Percentiles rank a stretch among this genome's conserved stretches.
These are phyloP conservation scores for Dipteronia sinensis DNA, from an alignment of 345 rosid species.

Conservation along the genomic window DNA sequence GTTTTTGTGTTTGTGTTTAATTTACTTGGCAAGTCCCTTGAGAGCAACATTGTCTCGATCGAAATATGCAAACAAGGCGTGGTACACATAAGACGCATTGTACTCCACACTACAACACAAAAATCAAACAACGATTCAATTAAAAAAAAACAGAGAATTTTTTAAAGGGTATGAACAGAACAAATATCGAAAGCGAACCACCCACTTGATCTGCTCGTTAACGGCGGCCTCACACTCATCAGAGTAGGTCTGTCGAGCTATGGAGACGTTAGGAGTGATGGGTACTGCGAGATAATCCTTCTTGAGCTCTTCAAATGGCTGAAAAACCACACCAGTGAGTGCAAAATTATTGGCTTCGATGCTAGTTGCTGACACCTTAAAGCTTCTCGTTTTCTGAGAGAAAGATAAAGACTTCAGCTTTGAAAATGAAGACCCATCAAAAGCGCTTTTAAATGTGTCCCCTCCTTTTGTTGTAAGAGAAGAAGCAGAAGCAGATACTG, in stretches of 20 bases:
- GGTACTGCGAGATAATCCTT: conserved; percentile 58
- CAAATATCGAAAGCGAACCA: conserved; percentile 12
- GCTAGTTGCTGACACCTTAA: conserved; percentile 32
- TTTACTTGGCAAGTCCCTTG: conserved; percentile 76
- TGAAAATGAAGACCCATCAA: conserved; percentile 17
- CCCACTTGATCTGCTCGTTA: conserved; percentile 92
- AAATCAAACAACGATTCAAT: neutral
- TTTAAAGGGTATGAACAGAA: neutral
- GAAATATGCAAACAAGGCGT: conserved; percentile 79
- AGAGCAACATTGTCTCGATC: conserved; percentile 83
- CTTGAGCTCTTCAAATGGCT: conserved; percentile 84
- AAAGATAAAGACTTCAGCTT: conserved; percentile 17
- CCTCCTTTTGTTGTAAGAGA: conserved; percentile 13
- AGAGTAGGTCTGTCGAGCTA: conserved; percentile 63
- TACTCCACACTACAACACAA: conserved; percentile 71
- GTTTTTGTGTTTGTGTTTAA: neutral
- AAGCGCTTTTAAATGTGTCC: conserved; percentile 24
- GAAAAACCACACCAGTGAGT: conserved; percentile 65
- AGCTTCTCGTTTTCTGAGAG: conserved; percentile 9
- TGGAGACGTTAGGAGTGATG: conserved; percentile 45
- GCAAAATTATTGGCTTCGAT: conserved; percentile 27
- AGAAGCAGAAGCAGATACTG: conserved; percentile 27
- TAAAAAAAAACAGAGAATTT: neutral
- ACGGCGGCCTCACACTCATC: conserved; percentile 61
- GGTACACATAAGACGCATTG: conserved; percentile 77